Evolutionary conservation across 116 monocot genomes (phyloP), one percentile per base, ranked within the genome.

Genomic region (Thalassia testudinum): DNA sequence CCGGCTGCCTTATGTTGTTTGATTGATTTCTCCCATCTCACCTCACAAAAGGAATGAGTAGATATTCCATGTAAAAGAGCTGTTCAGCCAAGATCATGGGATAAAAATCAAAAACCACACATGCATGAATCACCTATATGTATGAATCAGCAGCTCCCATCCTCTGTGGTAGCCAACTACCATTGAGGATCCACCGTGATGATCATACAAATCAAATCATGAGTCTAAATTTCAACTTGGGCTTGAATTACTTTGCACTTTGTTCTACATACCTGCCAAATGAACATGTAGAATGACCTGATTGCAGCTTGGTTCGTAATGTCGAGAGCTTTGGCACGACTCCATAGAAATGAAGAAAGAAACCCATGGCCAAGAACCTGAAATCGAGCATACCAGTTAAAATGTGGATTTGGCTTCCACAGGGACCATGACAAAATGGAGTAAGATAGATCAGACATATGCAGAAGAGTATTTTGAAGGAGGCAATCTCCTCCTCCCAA

Each of bases 201-300:
- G 18, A 49, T 19, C 43, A 37, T n/a, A n/a, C n/a, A n/a, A n/a
- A n/a, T n/a, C n/a, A n/a, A n/a, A 57, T 38, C 30, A 34, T 34
- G 30, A 56, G 49, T 37, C 18, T 17, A 17, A 28, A 27, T 13
- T 7, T 43, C 1, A 24, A 25, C 10, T n/a, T 47, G 21, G 26
- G n/a, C 24, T 21, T 18, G 4, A 12, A 19, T 19, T 50, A 20
- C 23, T 50, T 43, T 28, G 11, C 12, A 19, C 27, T 59, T 1
- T 21, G 40, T 25, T 0, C 37, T 50, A 47, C 10, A 60, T 68
- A 99, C 97, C 97, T 99, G 82, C 97, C 97, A 99, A 64, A 99
- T 82, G 58, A 99, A 90, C 97, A 89, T 99, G 67, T 99, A 99
- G 58, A 89, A 97, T 22, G 85, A 79, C 68, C 85, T 97, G 52